phyloP scores from a whole-genome alignment of 2,329 filamentous ascomycete genomes.

The Penicillium sp. region DNA sequence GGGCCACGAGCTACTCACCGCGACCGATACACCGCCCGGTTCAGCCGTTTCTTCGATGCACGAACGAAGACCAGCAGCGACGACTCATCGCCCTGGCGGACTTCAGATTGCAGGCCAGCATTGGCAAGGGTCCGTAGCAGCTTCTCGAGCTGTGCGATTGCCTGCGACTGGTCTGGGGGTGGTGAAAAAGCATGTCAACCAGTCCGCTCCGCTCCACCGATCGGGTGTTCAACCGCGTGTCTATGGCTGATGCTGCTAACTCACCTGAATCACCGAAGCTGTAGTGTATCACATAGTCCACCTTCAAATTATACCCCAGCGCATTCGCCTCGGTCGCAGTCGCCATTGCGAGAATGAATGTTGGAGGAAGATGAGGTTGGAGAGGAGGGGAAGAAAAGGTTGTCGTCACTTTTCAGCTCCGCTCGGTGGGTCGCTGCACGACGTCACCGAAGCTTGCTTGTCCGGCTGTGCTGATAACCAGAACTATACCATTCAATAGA shows the following conservation, averaged over 20 bases:
- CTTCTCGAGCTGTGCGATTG: constrained; percentile 74
- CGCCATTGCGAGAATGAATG: constrained; percentile 28
- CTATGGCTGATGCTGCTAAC: constrained; percentile 13
- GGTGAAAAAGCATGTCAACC: constrained; percentile 2
- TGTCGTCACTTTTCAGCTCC: constrained; percentile 5
- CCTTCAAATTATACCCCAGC: constrained; percentile 62
- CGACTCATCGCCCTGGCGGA: constrained; percentile 74
- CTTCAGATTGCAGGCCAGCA: constrained; percentile 83
- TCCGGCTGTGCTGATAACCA: background rate
- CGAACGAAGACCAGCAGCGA: constrained; percentile 84
- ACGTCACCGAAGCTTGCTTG: constrained; percentile 27
- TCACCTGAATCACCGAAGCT: constrained; percentile 68
- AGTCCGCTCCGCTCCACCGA: background rate
- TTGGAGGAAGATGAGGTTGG: background rate
- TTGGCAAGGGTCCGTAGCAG: constrained; percentile 74
- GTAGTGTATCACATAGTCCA: constrained; percentile 89
- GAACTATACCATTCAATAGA: background rate
- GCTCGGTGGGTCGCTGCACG: constrained; percentile 13
- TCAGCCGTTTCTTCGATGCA: constrained; percentile 74
- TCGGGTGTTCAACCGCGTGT: background rate
- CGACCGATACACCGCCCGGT: constrained; percentile 80
- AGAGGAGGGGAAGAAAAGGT: constrained; percentile 7
- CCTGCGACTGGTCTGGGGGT: constrained; percentile 64
- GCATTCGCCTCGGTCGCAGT: constrained; percentile 29
- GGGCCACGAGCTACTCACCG: constrained; percentile 49